Evolutionary conservation across 345 rosid species (phyloP), one percentile per base, ranked within the genome.

Genomic region (Stellera chamaejasme): DNA sequence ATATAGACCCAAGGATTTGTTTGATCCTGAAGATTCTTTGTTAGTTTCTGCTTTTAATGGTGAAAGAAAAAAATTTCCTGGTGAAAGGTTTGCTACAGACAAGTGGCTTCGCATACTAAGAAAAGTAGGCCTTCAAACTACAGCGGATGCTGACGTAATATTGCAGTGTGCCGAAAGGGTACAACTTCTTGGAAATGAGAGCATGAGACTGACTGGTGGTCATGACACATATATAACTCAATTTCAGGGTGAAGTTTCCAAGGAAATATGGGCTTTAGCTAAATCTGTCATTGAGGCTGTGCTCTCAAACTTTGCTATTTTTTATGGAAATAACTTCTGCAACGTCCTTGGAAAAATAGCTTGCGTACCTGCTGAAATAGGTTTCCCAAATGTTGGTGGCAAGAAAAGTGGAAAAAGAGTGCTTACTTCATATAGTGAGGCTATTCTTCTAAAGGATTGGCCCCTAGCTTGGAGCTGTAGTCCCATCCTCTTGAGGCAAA

Each of bases 381-480:
- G 97, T 54, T 78, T 84, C 64, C 95, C 92, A 19, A 77, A 77
- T 73, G 71, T 73, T 56, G 81, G 78, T 63, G 85, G 87, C 42
- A 76, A 69, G 59, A 75, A 73, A 73, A 78, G 80, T 70, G 79
- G 81, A 69, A 90, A 71, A 75, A 82, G 87, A 76, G 83, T 84
- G 65, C 94, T 90, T 68, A 72, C 96, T 58, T 75, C 96, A 54
- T 90, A 84, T 59, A 78, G 75, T 62, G 81, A 87, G 68, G 94
- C 85, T 53, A 74, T 90, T 68, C 62, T 90, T 52, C 70, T 74
- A 55, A 80, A 81, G 63, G 94, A 90, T 72, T 90, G 97, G 96
- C 96, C 97, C 72, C 76, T 90, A 60, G 88, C 89, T 66, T 90
- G 97, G 97, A 90, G 90, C 63, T 79, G 75, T 57, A 73, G 80